phyloP scores from a whole-genome alignment of 2,329 filamentous ascomycete species.

The Thelonectria olida region DNA sequence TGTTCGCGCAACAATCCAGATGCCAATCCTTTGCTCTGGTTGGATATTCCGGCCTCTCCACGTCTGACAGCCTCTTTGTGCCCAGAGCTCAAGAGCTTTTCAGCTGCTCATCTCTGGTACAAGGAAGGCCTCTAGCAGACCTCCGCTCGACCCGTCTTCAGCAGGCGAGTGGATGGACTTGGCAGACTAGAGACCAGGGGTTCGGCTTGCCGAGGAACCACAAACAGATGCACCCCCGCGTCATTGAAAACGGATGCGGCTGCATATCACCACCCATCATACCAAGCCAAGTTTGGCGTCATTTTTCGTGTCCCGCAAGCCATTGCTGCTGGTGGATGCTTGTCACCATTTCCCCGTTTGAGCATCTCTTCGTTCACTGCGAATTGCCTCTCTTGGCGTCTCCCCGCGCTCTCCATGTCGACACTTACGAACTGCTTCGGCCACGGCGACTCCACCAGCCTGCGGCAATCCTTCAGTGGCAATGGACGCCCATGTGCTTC shows the following conservation, averaged over 20 bases:
- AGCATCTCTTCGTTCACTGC: conserved; percentile 22
- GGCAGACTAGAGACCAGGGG: conserved; percentile 26
- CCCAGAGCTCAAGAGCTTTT: conserved; percentile 14
- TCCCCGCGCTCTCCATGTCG: conserved; percentile 24
- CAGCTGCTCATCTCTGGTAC: conserved; percentile 31
- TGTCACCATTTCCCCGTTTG: conserved; percentile 28
- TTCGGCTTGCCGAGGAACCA: conserved; percentile 29
- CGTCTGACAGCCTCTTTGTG: conserved; percentile 33
- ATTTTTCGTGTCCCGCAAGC: conserved; percentile 21
- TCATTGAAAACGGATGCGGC: conserved; percentile 33
- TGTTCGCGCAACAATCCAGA: conserved; percentile 32
- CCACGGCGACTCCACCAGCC: conserved; percentile 22
- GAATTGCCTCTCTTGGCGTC: conserved; percentile 26
- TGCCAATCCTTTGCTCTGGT: conserved; percentile 33
- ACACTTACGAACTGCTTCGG: background rate
- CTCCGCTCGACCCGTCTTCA: conserved; percentile 17
- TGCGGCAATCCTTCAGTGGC: conserved; percentile 26
- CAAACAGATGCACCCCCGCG: conserved; percentile 35
- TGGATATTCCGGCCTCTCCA: conserved; percentile 32
- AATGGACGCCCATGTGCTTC: conserved; percentile 16
- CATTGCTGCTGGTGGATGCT: conserved; percentile 9
- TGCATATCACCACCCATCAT: conserved; percentile 22
- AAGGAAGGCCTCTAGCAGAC: conserved; percentile 12
- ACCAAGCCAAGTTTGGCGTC: conserved; percentile 30
- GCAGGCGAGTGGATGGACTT: conserved; percentile 26